Evolutionary conservation across 1,139 yeast genomes (phyloP).

Genomic region (Pneumocystis sp.): DNA sequence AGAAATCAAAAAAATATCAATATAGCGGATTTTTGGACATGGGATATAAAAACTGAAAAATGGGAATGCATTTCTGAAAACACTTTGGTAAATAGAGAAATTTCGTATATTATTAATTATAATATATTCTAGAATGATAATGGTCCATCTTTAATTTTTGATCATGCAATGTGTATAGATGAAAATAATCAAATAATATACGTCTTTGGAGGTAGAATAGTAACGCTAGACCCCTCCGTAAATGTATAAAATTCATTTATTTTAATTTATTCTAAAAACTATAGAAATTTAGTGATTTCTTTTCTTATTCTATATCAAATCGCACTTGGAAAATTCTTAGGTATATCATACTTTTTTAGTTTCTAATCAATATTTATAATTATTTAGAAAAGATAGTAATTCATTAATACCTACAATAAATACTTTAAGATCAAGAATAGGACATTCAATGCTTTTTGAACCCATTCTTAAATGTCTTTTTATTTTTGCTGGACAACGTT

Average conservation of each 20-base stretch:
- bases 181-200: slow-evolving; percentile 1
- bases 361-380: neutral
- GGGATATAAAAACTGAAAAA: neutral
- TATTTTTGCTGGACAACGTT: neutral
- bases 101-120: neutral
- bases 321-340: neutral
- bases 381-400: neutral
- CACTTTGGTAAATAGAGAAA: neutral
- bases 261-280: neutral
- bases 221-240: neutral
- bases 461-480: neutral
- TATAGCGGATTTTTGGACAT: neutral
- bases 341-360: neutral
- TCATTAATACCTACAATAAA: neutral
- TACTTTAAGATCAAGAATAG: neutral
- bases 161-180: slow-evolving; percentile 4
- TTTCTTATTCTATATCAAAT: neutral
- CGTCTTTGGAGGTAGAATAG: slow-evolving; percentile 2
- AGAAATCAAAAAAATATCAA: neutral
- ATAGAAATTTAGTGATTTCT: neutral
- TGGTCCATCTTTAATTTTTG: slow-evolving; percentile 3
- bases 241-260: neutral
- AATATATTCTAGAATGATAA: neutral
- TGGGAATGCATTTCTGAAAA: neutral
- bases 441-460: neutral